phyloP scores from a whole-genome alignment of 139 green algal species.

The Picochlorum costavermella region DNA sequence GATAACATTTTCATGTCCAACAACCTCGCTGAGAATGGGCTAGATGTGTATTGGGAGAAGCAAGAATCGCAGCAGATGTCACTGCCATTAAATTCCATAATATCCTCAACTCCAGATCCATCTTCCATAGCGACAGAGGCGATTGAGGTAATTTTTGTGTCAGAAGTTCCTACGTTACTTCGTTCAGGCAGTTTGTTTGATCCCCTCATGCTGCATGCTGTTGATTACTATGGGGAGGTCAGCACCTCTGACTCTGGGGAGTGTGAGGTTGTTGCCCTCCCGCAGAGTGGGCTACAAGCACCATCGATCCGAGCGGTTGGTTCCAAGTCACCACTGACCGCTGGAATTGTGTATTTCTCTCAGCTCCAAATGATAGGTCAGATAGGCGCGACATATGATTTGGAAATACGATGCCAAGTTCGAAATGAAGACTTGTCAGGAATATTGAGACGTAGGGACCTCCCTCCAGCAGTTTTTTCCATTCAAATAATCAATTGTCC shows the following conservation, averaged over 20 bases:
- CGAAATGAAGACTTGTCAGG: not conserved
- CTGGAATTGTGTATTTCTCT: too few relatives aligned
- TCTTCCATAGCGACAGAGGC: not conserved
- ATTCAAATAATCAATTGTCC: conserved; percentile 12
- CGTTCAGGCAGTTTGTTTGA: too few relatives aligned
- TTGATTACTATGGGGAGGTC: conserved; percentile 20
- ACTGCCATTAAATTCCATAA: too few relatives aligned
- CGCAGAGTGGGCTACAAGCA: too few relatives aligned
- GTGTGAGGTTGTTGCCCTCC: not conserved
- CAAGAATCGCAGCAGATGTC: not conserved
- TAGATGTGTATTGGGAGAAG: conserved; percentile 2
- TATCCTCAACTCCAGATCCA: too few relatives aligned
- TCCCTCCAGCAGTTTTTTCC: not conserved
- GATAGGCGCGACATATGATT: too few relatives aligned
- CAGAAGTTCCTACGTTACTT: not conserved
- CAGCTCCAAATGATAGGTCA: too few relatives aligned
- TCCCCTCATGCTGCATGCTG: not conserved
- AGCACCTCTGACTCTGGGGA: conserved; percentile 1
- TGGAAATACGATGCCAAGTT: too few relatives aligned
- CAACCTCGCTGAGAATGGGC: not conserved
- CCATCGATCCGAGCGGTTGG: too few relatives aligned
- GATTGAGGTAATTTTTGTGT: not conserved
- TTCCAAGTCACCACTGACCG: too few relatives aligned
- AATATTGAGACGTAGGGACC: not conserved
- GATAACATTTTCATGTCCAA: not conserved